Conservation (phyloP, 768 basidiomycete species). For the Infundibulicybe gibba region DNA sequence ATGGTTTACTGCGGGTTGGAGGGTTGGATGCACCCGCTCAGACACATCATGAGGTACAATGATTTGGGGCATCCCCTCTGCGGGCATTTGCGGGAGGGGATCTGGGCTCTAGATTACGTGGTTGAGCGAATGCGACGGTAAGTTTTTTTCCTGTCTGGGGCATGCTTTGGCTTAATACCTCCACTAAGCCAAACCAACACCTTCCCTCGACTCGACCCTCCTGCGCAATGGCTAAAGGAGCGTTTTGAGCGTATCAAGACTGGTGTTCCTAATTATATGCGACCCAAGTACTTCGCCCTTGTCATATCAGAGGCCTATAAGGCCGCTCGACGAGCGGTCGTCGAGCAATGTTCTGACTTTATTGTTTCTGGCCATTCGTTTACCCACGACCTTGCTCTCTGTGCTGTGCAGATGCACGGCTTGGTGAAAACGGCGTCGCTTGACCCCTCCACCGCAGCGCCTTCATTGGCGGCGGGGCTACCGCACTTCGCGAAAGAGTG, state of each 20-base stretch:
- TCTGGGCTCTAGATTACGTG: conserved; percentile 92
- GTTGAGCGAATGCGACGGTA: conserved; percentile 66
- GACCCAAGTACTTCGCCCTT: conserved; percentile 96
- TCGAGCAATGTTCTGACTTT: conserved; percentile 90
- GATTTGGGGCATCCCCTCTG: conserved; percentile 93
- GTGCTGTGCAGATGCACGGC: conserved; percentile 88
- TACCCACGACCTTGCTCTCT: conserved; percentile 86
- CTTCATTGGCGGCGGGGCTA: conserved; percentile 90
- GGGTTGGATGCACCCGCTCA: conserved; percentile 93
- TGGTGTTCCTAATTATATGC: conserved; percentile 78
- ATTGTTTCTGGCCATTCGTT: conserved; percentile 82
- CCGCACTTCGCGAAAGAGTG: conserved; percentile 92
- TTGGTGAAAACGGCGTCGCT: conserved; percentile 88
- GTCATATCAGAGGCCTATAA: conserved; percentile 91
- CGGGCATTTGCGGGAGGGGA: conserved; percentile 80
- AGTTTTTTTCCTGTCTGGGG: conserved; percentile 23
- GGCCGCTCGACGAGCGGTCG: conserved; percentile 74
- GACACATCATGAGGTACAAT: conserved; percentile 82
- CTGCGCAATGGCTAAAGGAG: conserved; percentile 82
- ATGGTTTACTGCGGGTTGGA: conserved; percentile 92
- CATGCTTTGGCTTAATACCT: conserved; percentile 9
- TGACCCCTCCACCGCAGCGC: conserved; percentile 61
- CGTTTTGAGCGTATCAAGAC: conserved; percentile 81
- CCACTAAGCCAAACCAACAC: conserved; percentile 47
- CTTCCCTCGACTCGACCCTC: conserved; percentile 66